A percentile compares a stretch with the other conserved stretches of the same genome.
phyloP scores from a whole-genome alignment of 345 rosid species.

The Pistacia atlantica region DNA sequence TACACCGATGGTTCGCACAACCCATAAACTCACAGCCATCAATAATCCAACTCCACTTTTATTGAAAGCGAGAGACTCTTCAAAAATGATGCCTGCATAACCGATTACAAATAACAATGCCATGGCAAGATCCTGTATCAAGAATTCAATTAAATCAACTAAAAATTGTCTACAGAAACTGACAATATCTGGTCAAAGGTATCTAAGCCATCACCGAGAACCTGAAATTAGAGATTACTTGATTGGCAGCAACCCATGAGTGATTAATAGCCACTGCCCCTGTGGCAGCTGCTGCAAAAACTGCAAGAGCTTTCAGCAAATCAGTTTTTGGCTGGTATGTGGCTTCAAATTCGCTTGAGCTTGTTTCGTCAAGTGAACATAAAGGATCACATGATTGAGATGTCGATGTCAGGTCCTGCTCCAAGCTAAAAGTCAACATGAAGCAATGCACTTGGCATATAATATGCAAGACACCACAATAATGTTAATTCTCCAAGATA shows the following conservation, averaged over 20 bases:
- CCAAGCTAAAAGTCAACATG: conserved; percentile 25
- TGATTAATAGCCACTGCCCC: conserved; percentile 88
- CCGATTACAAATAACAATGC: conserved; percentile 84
- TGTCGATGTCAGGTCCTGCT: conserved; percentile 57
- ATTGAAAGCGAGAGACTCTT: conserved; percentile 91
- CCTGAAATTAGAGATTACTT: conserved; percentile 35
- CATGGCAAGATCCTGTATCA: conserved; percentile 91
- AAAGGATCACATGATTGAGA: conserved; percentile 85
- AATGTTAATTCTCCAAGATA: background rate
- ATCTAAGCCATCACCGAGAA: conserved; percentile 1
- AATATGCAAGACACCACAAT: conserved; percentile 6
- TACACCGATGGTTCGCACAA: conserved; percentile 86
- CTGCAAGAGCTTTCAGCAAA: conserved; percentile 70
- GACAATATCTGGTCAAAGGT: background rate
- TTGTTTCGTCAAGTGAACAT: conserved; percentile 87
- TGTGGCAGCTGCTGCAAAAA: conserved; percentile 74
- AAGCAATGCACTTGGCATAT: background rate
- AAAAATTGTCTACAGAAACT: conserved; percentile 7
- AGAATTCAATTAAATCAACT: conserved; percentile 25
- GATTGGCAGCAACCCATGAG: conserved; percentile 96
- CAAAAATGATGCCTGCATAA: conserved; percentile 87
- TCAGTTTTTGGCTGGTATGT: conserved; percentile 85
- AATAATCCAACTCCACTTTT: conserved; percentile 93
- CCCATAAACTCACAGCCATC: conserved; percentile 99
- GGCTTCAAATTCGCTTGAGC: conserved; percentile 68